Evolutionary conservation across 2,329 filamentous ascomycete genomes (phyloP).

Genomic region (Apiospora kogelbergensis): DNA sequence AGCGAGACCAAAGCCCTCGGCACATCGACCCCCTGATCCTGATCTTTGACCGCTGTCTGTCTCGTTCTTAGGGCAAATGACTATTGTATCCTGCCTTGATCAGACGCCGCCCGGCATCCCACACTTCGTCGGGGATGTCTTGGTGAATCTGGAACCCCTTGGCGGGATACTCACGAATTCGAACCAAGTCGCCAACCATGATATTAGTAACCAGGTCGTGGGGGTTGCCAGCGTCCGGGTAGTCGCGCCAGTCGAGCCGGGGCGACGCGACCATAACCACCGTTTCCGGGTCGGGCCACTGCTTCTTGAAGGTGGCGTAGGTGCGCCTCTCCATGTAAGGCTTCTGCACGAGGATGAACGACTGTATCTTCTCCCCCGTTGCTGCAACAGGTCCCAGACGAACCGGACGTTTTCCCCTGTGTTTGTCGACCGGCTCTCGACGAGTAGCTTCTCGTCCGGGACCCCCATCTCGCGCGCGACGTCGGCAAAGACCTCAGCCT

Average conservation of each 20-base stretch:
- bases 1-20: slow-evolving; percentile 26
- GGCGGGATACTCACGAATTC: slow-evolving; percentile 42
- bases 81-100: slow-evolving; percentile 37
- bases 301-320: slow-evolving; percentile 45
- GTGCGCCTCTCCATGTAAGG: slow-evolving; percentile 49
- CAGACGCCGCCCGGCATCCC: slow-evolving; percentile 41
- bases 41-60: slow-evolving; percentile 21
- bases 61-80: slow-evolving; percentile 35
- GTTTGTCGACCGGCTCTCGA: slow-evolving; percentile 42
- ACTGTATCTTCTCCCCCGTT: slow-evolving; percentile 26
- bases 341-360: slow-evolving; percentile 46
- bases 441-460: slow-evolving; percentile 36
- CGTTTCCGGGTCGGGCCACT: slow-evolving; percentile 40
- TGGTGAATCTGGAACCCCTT: slow-evolving; percentile 45
- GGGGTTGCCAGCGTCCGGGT: slow-evolving; percentile 42
- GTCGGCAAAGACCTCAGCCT: slow-evolving; percentile 43
- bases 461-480: slow-evolving; percentile 41
- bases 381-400: slow-evolving; percentile 36
- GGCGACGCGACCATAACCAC: slow-evolving; percentile 42
- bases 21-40: slow-evolving; percentile 31
- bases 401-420: slow-evolving; percentile 49
- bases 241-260: slow-evolving; percentile 37
- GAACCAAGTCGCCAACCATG: slow-evolving; percentile 44
- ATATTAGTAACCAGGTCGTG: slow-evolving; percentile 42
- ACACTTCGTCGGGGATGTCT: slow-evolving; percentile 40